These are phyloP conservation scores for Colletotrichum aenigma DNA, from an alignment of 2,329 filamentous ascomycete genomes.

Conservation along the genomic window DNA sequence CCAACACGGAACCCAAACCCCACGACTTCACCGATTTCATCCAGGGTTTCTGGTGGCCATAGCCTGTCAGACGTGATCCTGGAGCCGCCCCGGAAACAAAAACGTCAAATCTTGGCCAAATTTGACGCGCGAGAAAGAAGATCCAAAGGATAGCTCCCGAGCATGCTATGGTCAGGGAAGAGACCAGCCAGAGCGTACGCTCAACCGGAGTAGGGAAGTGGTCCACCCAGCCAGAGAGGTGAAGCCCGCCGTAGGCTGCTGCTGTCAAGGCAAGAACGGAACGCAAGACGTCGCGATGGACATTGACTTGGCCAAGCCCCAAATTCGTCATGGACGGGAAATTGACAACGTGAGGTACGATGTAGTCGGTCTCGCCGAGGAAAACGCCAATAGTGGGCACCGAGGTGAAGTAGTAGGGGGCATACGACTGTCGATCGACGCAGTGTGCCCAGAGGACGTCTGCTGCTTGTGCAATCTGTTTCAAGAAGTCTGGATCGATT, in stretches of 20 bases:
- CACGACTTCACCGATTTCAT: background rate
- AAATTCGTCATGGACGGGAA: conserved; percentile 13
- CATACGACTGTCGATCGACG: background rate
- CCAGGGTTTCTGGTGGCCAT: background rate
- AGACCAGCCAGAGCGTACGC: conserved; percentile 24
- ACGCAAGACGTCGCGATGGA: conserved; percentile 14
- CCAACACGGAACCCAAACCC: background rate
- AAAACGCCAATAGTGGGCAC: conserved; percentile 7
- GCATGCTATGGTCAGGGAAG: conserved; percentile 22
- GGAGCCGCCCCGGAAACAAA: conserved; percentile 17
- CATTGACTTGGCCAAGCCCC: conserved; percentile 12
- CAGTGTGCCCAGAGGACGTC: background rate
- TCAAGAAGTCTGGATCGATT: background rate
- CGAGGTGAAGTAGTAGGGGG: conserved; percentile 1
- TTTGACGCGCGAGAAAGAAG: conserved; percentile 18
- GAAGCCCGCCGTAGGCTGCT: conserved; percentile 20
- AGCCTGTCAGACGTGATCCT: background rate
- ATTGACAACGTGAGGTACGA: background rate
- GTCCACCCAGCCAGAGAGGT: conserved; percentile 29
- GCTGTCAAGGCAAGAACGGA: conserved; percentile 10
- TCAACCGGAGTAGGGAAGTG: conserved; percentile 27
- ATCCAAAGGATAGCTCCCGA: conserved; percentile 3
- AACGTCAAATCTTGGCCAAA: conserved; percentile 13
- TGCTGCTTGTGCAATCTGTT: background rate
- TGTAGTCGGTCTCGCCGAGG: conserved; percentile 14